phyloP scores from a whole-genome alignment of 768 basidiomycete species.

The Macrolepiota dolichaula region DNA sequence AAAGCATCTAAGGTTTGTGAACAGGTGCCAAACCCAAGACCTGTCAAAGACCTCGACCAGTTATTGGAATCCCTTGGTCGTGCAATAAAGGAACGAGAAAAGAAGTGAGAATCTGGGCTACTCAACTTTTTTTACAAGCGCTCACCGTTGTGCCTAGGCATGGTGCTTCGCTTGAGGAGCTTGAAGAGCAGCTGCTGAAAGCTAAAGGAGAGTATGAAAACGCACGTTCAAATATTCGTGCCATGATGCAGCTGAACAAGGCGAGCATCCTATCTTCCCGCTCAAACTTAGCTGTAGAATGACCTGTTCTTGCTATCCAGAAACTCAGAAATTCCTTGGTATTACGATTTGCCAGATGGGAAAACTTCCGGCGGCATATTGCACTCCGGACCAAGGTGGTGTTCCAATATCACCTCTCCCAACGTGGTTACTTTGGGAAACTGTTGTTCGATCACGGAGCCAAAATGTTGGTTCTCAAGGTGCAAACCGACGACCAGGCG shows the following conservation, averaged over 20 bases:
- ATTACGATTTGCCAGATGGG: slow-evolving; percentile 71
- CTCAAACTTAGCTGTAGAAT: not conserved
- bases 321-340: slow-evolving; percentile 63
- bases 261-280: slow-evolving; percentile 34
- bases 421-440: slow-evolving; percentile 88
- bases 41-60: slow-evolving; percentile 51
- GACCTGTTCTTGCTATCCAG: slow-evolving; percentile 31
- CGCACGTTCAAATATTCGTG: slow-evolving; percentile 60
- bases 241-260: slow-evolving; percentile 63
- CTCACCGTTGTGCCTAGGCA: slow-evolving; percentile 40
- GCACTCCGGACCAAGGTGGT: slow-evolving; percentile 83
- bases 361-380: slow-evolving; percentile 84
- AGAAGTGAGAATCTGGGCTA: slow-evolving; percentile 36
- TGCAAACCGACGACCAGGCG: slow-evolving; percentile 78
- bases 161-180: slow-evolving; percentile 74
- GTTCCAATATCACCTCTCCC: slow-evolving; percentile 78
- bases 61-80: slow-evolving; percentile 59
- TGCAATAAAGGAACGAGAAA: slow-evolving; percentile 66
- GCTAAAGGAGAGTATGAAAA: slow-evolving; percentile 56
- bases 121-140: not conserved
- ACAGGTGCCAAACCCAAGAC: slow-evolving; percentile 55
- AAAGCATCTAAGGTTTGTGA: slow-evolving; percentile 64
- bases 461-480: slow-evolving; percentile 65
- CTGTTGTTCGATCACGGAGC: slow-evolving; percentile 79
- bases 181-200: slow-evolving; percentile 68